A percentile compares a stretch with the other conserved stretches of the same genome.
These are phyloP conservation scores for Dioszegia aurantiaca DNA, from an alignment of 768 basidiomycete genomes.

Conservation along the genomic window DNA sequence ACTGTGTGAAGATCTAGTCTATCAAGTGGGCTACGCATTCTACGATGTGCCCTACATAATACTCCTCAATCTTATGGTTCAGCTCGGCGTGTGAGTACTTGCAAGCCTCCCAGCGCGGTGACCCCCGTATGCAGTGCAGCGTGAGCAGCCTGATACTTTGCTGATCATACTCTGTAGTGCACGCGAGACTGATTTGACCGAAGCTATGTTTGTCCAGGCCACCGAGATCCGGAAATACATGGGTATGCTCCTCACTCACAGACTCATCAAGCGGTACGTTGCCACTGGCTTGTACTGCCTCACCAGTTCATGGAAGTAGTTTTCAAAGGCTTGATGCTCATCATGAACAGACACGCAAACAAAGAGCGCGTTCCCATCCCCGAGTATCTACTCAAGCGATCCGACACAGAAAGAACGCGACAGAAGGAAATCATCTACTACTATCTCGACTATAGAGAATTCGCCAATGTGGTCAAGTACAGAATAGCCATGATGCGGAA, in stretches of 20 bases:
- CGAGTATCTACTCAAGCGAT: constrained; percentile 25
- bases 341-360: constrained; percentile 35
- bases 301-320: no score
- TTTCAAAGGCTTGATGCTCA: no score
- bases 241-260: constrained; percentile 43
- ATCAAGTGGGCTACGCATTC: constrained; percentile 88
- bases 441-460: constrained; percentile 91
- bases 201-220: constrained; percentile 16
- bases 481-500: constrained; percentile 87
- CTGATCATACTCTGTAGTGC: constrained; percentile 17
- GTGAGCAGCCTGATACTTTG: no score
- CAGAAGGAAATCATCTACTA: constrained; percentile 88
- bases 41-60: constrained; percentile 91
- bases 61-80: constrained; percentile 87
- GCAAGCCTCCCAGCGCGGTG: background rate
- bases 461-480: constrained; percentile 98
- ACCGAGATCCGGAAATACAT: constrained; percentile 49
- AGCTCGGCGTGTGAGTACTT: constrained; percentile 84
- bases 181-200: constrained; percentile 37
- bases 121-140: no score
- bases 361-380: constrained; percentile 42
- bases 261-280: constrained; percentile 44
- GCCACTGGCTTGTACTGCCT: no score
- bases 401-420: constrained; percentile 53
- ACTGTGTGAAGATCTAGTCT: constrained; percentile 62